phyloP scores from a whole-genome alignment of 1,284 basidiomycete species.

The Phlebopus sp. region DNA sequence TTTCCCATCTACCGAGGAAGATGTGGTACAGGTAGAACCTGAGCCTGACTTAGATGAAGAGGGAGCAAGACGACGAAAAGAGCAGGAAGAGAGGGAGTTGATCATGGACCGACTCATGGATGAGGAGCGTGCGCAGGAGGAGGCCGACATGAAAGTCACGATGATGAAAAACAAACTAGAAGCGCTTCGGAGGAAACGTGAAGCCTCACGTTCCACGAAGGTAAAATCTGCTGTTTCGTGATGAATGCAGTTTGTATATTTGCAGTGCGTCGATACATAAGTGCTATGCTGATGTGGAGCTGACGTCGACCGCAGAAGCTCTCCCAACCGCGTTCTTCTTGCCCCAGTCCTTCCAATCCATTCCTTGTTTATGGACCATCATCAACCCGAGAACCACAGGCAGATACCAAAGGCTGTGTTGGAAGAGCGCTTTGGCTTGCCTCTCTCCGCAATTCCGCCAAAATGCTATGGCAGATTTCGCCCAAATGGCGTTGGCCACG shows the following conservation, averaged over 20 bases:
- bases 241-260: background rate
- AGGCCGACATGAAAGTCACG: slow-evolving; percentile 72
- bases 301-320: background rate
- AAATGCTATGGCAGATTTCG: slow-evolving; percentile 72
- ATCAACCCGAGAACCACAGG: slow-evolving; percentile 89
- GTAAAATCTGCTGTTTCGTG: slow-evolving; percentile 17
- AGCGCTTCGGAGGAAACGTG: slow-evolving; percentile 54
- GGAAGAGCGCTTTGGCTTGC: slow-evolving; percentile 77
- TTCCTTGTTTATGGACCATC: slow-evolving; percentile 90
- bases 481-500: slow-evolving; percentile 74
- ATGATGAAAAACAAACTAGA: slow-evolving; percentile 64
- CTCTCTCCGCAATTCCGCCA: slow-evolving; percentile 77
- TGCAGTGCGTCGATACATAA: background rate
- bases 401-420: slow-evolving; percentile 88
- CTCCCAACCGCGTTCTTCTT: slow-evolving; percentile 19
- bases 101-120: slow-evolving; percentile 80
- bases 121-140: slow-evolving; percentile 79
- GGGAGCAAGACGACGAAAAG: slow-evolving; percentile 45
- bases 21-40: slow-evolving; percentile 23
- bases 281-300: background rate
- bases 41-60: slow-evolving; percentile 43
- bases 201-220: slow-evolving; percentile 36
- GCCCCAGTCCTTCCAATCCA: slow-evolving; percentile 64
- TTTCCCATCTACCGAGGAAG: slow-evolving; percentile 42
- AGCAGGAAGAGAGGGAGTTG: slow-evolving; percentile 71